Evolutionary conservation across 371 early-diverging fungal genomes (phyloP).

Genomic region (Sporodiniella umbellata): DNA sequence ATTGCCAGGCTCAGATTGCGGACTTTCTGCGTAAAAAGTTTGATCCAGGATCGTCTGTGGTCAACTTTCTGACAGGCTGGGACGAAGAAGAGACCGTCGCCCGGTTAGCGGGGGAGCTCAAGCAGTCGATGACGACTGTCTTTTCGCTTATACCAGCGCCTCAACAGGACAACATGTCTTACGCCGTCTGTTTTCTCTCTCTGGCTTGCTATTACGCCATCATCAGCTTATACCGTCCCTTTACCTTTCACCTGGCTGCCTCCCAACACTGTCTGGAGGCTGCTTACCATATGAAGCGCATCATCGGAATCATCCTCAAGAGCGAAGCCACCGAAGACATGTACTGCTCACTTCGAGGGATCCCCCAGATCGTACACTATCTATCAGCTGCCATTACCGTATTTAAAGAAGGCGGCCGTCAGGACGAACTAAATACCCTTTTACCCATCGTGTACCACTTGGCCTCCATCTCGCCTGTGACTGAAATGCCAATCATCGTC

Average conservation of each 20-base stretch:
- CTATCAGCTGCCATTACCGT: conserved; percentile 37
- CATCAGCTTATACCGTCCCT: conserved; percentile 19
- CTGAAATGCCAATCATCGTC: no score
- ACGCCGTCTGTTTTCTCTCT: conserved; percentile 21
- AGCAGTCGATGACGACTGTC: conserved; percentile 3
- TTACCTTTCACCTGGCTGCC: no score
- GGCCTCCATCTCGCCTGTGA: no score
- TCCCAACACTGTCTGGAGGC: conserved; percentile 22
- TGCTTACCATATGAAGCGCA: conserved; percentile 23
- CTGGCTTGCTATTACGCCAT: conserved; percentile 17
- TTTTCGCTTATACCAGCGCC: conserved; percentile 9
- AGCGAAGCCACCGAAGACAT: conserved; percentile 29
- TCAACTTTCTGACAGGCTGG: background rate
- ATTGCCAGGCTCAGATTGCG: conserved; percentile 16
- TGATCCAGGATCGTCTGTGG: background rate
- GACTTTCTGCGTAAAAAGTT: conserved; percentile 10
- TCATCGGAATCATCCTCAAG: conserved; percentile 21
- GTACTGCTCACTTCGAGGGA: conserved; percentile 38
- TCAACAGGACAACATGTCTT: conserved; percentile 14
- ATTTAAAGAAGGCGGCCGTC: conserved; percentile 6
- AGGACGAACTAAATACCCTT: conserved; percentile 3
- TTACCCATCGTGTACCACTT: no score
- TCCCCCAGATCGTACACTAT: conserved; percentile 41
- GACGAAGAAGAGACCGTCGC: conserved; percentile 6
- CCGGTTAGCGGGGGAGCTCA: conserved; percentile 1